These are phyloP conservation scores for Incumbomyces lentus DNA, from an alignment of 2,329 filamentous ascomycete species.

Conservation along the genomic window DNA sequence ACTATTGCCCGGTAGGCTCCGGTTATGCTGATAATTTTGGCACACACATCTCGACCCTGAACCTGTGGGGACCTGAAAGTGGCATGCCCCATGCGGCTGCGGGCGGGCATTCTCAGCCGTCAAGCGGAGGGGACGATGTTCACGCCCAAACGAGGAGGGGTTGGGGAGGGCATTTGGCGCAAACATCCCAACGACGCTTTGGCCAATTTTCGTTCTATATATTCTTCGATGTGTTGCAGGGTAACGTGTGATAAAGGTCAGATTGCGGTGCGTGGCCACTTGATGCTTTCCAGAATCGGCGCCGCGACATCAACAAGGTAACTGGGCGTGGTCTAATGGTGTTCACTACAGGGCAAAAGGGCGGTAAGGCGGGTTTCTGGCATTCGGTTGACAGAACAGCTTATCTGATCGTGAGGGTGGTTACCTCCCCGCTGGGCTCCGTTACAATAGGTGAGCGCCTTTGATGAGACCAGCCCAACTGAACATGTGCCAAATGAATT, in stretches of 20 bases:
- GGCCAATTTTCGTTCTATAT: not conserved
- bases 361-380: too few relatives aligned
- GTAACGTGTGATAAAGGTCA: too few relatives aligned
- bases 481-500: slow-evolving; percentile 21
- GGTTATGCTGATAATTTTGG: slow-evolving; percentile 30
- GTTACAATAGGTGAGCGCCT: slow-evolving; percentile 17
- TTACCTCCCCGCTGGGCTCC: not conserved
- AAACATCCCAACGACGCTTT: slow-evolving; percentile 17
- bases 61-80: slow-evolving; percentile 22
- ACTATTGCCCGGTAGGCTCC: slow-evolving; percentile 28
- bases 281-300: slow-evolving; percentile 8
- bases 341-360: too few relatives aligned
- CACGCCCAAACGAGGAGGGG: slow-evolving; percentile 15
- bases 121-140: slow-evolving; percentile 19
- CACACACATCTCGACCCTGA: slow-evolving; percentile 33
- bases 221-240: slow-evolving; percentile 3
- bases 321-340: too few relatives aligned
- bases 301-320: slow-evolving; percentile 2
- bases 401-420: not conserved
- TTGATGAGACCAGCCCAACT: slow-evolving; percentile 22
- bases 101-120: slow-evolving; percentile 16
- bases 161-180: slow-evolving; percentile 17
- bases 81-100: slow-evolving; percentile 25
- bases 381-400: not conserved
- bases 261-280: slow-evolving; percentile 1